A percentile compares a stretch with the other conserved stretches of the same genome.
These are phyloP conservation scores for Leptographium radiaticola DNA, from an alignment of 2,329 filamentous ascomycete genomes.

Conservation along the genomic window DNA sequence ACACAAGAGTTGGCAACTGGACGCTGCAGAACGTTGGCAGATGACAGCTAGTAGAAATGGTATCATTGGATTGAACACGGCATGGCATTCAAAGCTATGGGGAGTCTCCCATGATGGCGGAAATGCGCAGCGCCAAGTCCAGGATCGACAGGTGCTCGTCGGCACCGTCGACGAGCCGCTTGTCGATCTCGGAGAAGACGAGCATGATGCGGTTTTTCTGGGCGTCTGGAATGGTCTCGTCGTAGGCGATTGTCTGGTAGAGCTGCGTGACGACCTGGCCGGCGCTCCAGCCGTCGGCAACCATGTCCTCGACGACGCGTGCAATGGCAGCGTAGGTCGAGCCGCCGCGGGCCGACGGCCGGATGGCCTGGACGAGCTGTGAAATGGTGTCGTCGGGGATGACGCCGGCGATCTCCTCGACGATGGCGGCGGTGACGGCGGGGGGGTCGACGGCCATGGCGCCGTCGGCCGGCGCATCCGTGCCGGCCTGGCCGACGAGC, in stretches of 20 bases:
- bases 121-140: slow-evolving; percentile 72
- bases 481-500: slow-evolving; percentile 48
- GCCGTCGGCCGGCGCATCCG: slow-evolving; percentile 26
- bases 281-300: slow-evolving; percentile 95
- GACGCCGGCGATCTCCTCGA: slow-evolving; percentile 94
- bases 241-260: slow-evolving; percentile 70
- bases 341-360: slow-evolving; percentile 38
- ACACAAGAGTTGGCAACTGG: too few species aligned
- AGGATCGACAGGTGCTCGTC: slow-evolving; percentile 90
- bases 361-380: slow-evolving; percentile 59
- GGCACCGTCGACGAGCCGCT: slow-evolving; percentile 83
- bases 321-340: slow-evolving; percentile 62
- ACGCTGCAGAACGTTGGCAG: too few species aligned
- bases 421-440: slow-evolving; percentile 58
- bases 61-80: too few species aligned
- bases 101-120: slow-evolving; percentile 44
- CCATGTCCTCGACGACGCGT: slow-evolving; percentile 73
- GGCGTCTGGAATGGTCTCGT: slow-evolving; percentile 69
- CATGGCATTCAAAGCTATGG: too few species aligned
- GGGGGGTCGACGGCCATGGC: slow-evolving; percentile 49
- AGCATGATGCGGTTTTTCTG: slow-evolving; percentile 86
- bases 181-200: slow-evolving; percentile 88
- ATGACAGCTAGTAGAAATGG: too few species aligned
- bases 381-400: slow-evolving; percentile 68
- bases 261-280: slow-evolving; percentile 70